phyloP scores from a whole-genome alignment of 306 rosid genomes.

The Acmispon strigosus region DNA sequence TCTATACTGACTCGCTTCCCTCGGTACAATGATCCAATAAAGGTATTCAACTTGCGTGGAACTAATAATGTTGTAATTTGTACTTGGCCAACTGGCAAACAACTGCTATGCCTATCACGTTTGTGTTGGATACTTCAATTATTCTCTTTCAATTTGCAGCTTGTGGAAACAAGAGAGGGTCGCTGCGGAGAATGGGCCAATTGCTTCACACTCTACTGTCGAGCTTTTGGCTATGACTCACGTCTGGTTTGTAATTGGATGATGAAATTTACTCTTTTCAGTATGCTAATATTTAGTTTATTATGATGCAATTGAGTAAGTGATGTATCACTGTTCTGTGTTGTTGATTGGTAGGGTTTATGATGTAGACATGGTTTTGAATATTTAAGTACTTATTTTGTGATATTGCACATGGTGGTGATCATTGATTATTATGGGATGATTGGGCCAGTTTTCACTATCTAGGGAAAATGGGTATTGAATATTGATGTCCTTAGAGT shows the following conservation, averaged over 20 bases:
- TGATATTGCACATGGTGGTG: background rate
- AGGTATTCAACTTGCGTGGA: constrained; percentile 43
- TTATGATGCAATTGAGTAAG: constrained; percentile 6
- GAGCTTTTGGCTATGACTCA: constrained; percentile 87
- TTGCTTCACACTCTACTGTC: constrained; percentile 90
- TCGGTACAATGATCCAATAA: constrained; percentile 78
- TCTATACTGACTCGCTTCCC: constrained; percentile 63
- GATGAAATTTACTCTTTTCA: constrained; percentile 5
- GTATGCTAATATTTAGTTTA: constrained; percentile 1
- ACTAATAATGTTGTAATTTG: background rate
- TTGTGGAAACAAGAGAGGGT: constrained; percentile 87
- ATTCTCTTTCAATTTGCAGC: constrained; percentile 44
- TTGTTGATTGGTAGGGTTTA: background rate
- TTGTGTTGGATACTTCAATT: background rate
- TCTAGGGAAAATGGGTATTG: background rate
- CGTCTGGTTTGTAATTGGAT: constrained; percentile 56
- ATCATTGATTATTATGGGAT: constrained; percentile 3
- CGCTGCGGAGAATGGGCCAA: constrained; percentile 99
- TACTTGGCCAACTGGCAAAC: background rate
- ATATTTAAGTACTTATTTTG: constrained; percentile 7
- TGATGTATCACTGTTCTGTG: background rate
- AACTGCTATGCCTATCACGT: constrained; percentile 7
- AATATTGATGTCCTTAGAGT: background rate
- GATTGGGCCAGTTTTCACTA: constrained; percentile 6
- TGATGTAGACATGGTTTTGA: background rate